These are phyloP conservation scores for Aspergillus sparsus DNA, from an alignment of 495 filamentous ascomycete species.

Conservation along the genomic window DNA sequence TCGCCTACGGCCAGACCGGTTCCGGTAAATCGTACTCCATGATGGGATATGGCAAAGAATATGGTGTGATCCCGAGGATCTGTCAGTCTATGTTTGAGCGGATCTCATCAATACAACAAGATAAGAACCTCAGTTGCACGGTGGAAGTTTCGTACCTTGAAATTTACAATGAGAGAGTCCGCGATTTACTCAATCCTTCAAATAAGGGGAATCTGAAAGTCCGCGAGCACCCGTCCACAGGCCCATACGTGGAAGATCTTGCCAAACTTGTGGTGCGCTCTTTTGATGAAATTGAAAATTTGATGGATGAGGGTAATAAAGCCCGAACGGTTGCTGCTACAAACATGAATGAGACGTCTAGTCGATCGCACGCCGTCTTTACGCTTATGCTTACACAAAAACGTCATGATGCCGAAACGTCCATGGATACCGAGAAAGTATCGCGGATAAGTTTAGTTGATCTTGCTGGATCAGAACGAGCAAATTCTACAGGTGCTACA, in stretches of 20 bases:
- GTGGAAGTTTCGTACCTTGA: constrained; percentile 99
- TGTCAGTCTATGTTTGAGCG: constrained; percentile 96
- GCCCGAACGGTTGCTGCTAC: constrained; percentile 97
- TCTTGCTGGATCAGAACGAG: constrained; percentile 95
- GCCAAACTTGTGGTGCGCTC: constrained; percentile 97
- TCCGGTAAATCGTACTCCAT: constrained; percentile 99
- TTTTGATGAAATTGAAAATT: constrained; percentile 90
- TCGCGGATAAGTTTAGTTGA: constrained; percentile 98
- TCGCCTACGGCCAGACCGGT: constrained; percentile 98
- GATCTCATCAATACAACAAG: constrained; percentile 72
- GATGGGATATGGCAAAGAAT: constrained; percentile 98
- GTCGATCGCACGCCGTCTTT: constrained; percentile 97
- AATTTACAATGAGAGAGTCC: constrained; percentile 98
- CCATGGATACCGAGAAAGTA: constrained; percentile 95
- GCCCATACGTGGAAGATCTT: constrained; percentile 96
- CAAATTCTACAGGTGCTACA: constrained; percentile 91
- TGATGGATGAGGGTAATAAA: constrained; percentile 99
- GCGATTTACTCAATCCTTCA: constrained; percentile 92
- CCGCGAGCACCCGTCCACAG: constrained; percentile 94
- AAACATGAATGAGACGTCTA: constrained; percentile 99
- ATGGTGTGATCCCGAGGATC: constrained; percentile 96
- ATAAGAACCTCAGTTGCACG: constrained; percentile 80
- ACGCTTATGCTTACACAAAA: constrained; percentile 95
- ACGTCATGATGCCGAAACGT: constrained; percentile 86
- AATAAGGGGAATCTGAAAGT: constrained; percentile 98